phyloP scores from a whole-genome alignment of 2,329 filamentous ascomycete species.

The Bipolaris cookei region DNA sequence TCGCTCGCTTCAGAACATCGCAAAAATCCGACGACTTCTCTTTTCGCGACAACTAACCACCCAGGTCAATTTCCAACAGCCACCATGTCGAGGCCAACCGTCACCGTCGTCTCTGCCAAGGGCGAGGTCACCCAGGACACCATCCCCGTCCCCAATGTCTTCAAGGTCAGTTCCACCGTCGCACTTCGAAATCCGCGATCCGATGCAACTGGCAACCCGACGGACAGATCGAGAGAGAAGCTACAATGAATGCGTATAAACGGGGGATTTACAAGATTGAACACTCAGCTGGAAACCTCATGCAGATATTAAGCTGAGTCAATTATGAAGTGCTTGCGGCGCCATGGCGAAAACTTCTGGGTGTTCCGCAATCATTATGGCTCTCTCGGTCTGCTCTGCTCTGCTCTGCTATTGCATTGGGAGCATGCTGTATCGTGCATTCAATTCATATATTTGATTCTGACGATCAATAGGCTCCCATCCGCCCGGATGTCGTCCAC shows the following conservation, averaged over 20 bases:
- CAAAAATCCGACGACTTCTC: slow-evolving; percentile 14
- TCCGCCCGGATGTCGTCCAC: slow-evolving; percentile 99
- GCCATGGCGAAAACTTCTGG: slow-evolving; percentile 10
- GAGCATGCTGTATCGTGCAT: neutral
- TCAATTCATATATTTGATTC: neutral
- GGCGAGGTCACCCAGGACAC: slow-evolving; percentile 89
- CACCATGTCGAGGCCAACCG: slow-evolving; percentile 87
- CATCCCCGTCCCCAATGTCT: slow-evolving; percentile 93
- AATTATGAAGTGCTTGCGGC: slow-evolving; percentile 7
- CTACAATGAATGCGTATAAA: slow-evolving; percentile 1
- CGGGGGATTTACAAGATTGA: neutral
- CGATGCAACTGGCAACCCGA: slow-evolving; percentile 10
- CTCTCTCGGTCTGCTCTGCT: slow-evolving; percentile 9
- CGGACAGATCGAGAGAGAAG: slow-evolving; percentile 9
- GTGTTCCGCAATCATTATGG: neutral
- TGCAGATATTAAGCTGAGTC: slow-evolving; percentile 2
- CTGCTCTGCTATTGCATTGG: neutral
- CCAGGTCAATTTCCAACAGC: slow-evolving; percentile 34
- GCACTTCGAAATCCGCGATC: slow-evolving; percentile 21
- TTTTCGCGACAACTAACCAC: slow-evolving; percentile 38
- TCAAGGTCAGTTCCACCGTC: slow-evolving; percentile 62
- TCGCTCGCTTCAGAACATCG: slow-evolving; percentile 9
- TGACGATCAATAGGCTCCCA: slow-evolving; percentile 66
- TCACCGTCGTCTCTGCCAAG: slow-evolving; percentile 96
- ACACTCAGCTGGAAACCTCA: neutral